Conservation (phyloP, 495 filamentous ascomycete genomes). For the Penicillium coprophilum region DNA sequence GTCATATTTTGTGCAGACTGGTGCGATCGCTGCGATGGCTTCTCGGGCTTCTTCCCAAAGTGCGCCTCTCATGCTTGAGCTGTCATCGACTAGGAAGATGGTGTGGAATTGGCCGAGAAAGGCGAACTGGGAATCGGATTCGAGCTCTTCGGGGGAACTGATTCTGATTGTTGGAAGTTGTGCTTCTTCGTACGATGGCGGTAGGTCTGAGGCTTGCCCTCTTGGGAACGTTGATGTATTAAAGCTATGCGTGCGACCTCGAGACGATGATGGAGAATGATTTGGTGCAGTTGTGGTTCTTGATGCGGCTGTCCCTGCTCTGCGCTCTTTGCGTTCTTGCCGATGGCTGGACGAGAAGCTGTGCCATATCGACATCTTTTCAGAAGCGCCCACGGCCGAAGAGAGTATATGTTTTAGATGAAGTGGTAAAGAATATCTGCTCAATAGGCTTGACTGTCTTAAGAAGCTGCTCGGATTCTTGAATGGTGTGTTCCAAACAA, state of each 20-base stretch:
- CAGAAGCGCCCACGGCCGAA: background rate
- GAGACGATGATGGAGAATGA: background rate
- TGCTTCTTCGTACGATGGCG: slow-evolving; percentile 34
- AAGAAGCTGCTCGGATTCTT: background rate
- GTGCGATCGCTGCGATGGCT: slow-evolving; percentile 75
- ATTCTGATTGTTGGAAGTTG: background rate
- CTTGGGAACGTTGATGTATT: background rate
- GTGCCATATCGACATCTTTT: slow-evolving; percentile 3
- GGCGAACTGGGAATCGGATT: slow-evolving; percentile 55
- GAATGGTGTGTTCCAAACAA: background rate
- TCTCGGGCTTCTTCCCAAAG: slow-evolving; percentile 74
- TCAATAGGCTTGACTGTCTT: background rate
- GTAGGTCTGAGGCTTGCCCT: slow-evolving; percentile 7
- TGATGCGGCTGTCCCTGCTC: background rate
- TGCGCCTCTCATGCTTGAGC: slow-evolving; percentile 75
- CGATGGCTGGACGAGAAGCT: background rate
- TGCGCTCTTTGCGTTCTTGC: slow-evolving; percentile 1
- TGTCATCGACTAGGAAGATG: slow-evolving; percentile 92
- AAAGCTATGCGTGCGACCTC: background rate
- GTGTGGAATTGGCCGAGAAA: slow-evolving; percentile 90
- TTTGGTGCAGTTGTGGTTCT: background rate
- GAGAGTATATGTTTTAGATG: background rate
- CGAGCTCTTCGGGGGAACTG: slow-evolving; percentile 3
- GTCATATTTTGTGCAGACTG: slow-evolving; percentile 82
- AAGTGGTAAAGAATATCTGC: background rate